Conservation (phyloP, 140 eudicot species). For the Cichorium intybus region DNA sequence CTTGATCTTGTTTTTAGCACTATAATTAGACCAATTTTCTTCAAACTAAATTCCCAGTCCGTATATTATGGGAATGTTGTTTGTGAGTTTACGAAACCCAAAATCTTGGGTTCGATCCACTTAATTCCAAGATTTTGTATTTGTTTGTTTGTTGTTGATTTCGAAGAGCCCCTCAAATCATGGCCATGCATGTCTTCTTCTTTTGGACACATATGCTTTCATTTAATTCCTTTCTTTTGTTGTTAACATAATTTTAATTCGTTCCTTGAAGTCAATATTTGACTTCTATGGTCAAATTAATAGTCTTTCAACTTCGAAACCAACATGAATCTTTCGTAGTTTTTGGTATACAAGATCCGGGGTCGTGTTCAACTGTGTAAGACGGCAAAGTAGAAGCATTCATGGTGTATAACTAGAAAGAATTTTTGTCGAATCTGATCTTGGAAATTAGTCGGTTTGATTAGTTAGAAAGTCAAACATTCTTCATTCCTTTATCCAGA, state of each 20-base stretch:
- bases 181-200: slow-evolving; percentile 39
- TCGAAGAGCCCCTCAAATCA: slow-evolving; percentile 19
- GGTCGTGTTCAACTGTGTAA: not conserved
- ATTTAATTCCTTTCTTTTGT: slow-evolving; percentile 24
- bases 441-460: not conserved
- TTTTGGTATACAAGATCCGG: not conserved
- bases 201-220: slow-evolving; percentile 30
- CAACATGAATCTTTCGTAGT: not conserved
- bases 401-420: not conserved
- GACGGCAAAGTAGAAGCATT: not conserved
- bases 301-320: not conserved
- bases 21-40: not conserved
- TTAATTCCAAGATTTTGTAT: slow-evolving; percentile 15
- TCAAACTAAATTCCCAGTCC: not conserved
- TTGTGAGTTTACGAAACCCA: slow-evolving; percentile 17
- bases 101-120: slow-evolving; percentile 18
- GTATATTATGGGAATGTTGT: not conserved
- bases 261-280: slow-evolving; percentile 6
- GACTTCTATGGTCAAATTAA: slow-evolving; percentile 19
- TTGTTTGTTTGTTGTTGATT: slow-evolving; percentile 24
- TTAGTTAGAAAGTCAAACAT: not conserved
- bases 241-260: slow-evolving; percentile 18
- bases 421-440: not conserved
- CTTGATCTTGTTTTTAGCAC: not conserved
- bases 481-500: not conserved